These are phyloP conservation scores for Macrophomina pseudophaseolina DNA, from an alignment of 2,329 filamentous ascomycete genomes.

Conservation along the genomic window DNA sequence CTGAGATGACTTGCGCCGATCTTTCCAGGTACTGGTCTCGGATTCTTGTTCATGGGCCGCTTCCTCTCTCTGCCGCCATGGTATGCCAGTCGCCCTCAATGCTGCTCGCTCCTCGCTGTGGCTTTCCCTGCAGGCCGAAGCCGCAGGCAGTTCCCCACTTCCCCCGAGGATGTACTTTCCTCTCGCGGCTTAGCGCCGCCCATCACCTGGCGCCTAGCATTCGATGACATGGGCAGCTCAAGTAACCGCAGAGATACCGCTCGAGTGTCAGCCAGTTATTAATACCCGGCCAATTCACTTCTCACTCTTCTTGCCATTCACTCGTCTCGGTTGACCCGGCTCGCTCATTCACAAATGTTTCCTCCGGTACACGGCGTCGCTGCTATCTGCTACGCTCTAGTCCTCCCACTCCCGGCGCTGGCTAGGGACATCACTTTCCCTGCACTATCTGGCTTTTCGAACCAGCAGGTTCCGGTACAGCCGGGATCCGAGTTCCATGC, in stretches of 20 bases:
- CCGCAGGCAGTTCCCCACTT: background rate
- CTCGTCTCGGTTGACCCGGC: too few species aligned
- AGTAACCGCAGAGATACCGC: background rate
- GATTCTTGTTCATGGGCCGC: too few species aligned
- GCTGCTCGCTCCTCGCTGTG: constrained; percentile 1
- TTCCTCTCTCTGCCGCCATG: too few species aligned
- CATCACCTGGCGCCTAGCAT: background rate
- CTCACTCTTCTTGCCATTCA: background rate
- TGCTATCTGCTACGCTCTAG: background rate
- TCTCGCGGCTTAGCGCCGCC: background rate
- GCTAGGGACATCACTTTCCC: constrained; percentile 53
- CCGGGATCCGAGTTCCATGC: constrained; percentile 24
- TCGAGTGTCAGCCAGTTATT: background rate
- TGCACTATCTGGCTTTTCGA: constrained; percentile 42
- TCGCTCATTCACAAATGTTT: too few species aligned
- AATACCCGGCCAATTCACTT: background rate
- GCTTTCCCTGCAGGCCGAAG: background rate
- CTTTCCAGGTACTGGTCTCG: too few species aligned
- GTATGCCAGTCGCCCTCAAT: background rate
- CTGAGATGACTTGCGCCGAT: too few species aligned
- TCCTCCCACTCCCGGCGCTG: background rate
- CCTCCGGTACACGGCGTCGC: background rate
- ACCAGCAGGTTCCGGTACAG: constrained; percentile 36
- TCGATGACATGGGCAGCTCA: constrained; percentile 2
- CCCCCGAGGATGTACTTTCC: constrained; percentile 8